Evolutionary conservation across 176 grass and related monocot species (phyloP).

Genomic region (Aegilops tauschii): DNA sequence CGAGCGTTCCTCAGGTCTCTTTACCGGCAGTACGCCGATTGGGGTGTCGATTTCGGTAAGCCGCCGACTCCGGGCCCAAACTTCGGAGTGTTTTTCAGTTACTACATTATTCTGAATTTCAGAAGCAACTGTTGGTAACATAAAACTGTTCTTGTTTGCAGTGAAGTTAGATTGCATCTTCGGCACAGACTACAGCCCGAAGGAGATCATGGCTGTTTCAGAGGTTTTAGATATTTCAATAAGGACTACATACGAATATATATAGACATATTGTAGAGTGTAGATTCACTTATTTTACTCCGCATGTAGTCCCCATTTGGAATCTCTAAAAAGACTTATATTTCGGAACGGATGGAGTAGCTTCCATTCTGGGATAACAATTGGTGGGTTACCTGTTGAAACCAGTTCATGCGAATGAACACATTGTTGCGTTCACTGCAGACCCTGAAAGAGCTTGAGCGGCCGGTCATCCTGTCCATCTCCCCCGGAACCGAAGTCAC

Average conservation of each 20-base stretch:
- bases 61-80: background rate
- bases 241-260: no score
- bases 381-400: background rate
- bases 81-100: background rate
- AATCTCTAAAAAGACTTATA: no score
- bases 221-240: slow-evolving; percentile 19
- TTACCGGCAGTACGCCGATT: slow-evolving; percentile 73
- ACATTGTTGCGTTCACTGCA: slow-evolving; percentile 22
- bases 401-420: background rate
- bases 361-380: background rate
- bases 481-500: slow-evolving; percentile 72
- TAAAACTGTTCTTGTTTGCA: slow-evolving; percentile 21
- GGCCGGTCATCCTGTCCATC: slow-evolving; percentile 65
- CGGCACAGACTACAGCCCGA: slow-evolving; percentile 68
- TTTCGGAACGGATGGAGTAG: background rate
- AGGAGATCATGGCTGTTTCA: slow-evolving; percentile 79
- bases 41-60: slow-evolving; percentile 87
- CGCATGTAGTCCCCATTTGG: no score
- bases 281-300: no score
- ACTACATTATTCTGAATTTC: background rate
- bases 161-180: slow-evolving; percentile 96
- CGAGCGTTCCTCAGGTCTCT: slow-evolving; percentile 80
- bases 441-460: slow-evolving; percentile 68
- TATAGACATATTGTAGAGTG: no score
- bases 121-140: background rate